Evolutionary conservation across 441 rosid species (phyloP), one percentile per base, ranked within the genome.

Genomic region (Adansonia rubrostipa): DNA sequence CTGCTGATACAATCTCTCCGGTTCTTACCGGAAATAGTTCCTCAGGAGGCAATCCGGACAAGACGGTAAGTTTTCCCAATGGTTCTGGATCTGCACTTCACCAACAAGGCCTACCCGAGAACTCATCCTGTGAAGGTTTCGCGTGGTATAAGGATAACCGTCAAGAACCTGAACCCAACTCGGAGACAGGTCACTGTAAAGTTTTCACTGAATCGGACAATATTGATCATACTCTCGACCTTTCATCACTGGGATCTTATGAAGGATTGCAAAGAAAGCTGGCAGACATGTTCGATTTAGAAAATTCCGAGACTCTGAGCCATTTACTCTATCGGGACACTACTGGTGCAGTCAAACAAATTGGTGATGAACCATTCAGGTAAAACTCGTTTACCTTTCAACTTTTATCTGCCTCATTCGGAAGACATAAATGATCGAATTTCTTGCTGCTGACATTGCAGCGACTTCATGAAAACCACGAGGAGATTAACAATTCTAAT

Each of bases 191-290:
- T 61, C 90, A 86, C 36, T 89, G 93, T 82, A 88, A 87, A 81
- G 90, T 90, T 10, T 89, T 89, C 84, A 83, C 88, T 87, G 91
- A 88, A 78, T 87, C 92, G 0, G 92, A 91, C 76, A 90, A 91
- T 28, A 88, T 85, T 0, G 92, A 93, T 44, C 92, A 92, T 15
- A 89, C 88, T 0, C 84, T 91, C 3, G 88, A 89, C 76, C 92
- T 91, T 14, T 78, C 90, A 1, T 78, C 82, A 78, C 85, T 91
- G 42, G 76, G 79, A 3, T 89, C 92, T 6, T 91, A 91, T 10
- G 90, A 87, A 1, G 92, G 86, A 53, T 57, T 91, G 74, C 74
- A 77, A 79, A 76, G 79, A 69, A 91, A 89, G 84, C 78, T 91
- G 15, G 87, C 90, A 0, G 83, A 86, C 71, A 91, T 89, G 90